Percentiles rank a stretch among this genome's conserved stretches.
phyloP scores from a whole-genome alignment of 257 asterid genomes.

The Lithospermum erythrorhizon region DNA sequence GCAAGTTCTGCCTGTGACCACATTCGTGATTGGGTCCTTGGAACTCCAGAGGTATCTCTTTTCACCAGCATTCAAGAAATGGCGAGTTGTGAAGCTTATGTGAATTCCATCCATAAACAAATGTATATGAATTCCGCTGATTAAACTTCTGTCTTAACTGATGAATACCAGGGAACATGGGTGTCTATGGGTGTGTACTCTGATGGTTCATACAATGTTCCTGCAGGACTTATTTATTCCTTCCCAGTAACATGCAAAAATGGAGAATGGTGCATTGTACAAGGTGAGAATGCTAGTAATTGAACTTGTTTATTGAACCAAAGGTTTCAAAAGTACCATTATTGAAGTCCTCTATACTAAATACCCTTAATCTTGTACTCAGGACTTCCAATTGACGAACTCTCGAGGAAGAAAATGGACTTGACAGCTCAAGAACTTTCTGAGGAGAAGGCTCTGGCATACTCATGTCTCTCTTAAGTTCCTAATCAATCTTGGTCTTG shows the following conservation, averaged over 20 bases:
- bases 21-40: conserved; percentile 94
- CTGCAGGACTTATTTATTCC: conserved; percentile 77
- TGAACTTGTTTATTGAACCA: neutral
- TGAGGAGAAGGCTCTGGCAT: conserved; percentile 85
- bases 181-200: conserved; percentile 99
- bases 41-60: conserved; percentile 74
- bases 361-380: conserved; percentile 6
- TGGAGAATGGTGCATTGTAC: conserved; percentile 89
- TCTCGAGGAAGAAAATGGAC: conserved; percentile 77
- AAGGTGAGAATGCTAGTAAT: conserved; percentile 40
- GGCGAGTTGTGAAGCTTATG: too few species aligned
- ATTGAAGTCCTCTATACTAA: neutral
- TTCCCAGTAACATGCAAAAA: conserved; percentile 92
- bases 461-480: conserved; percentile 60
- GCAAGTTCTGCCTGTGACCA: conserved; percentile 98
- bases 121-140: neutral
- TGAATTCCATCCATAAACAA: neutral
- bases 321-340: neutral
- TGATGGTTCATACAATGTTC: conserved; percentile 87
- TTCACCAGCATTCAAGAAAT: neutral
- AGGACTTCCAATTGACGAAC: conserved; percentile 76
- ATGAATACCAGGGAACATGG: conserved; percentile 55
- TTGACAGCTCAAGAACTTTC: conserved; percentile 67
- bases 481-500: neutral
- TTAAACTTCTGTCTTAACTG: neutral